These are phyloP conservation scores for Tanacetum coccineum DNA, from an alignment of 129 eudicot species.

Conservation along the genomic window DNA sequence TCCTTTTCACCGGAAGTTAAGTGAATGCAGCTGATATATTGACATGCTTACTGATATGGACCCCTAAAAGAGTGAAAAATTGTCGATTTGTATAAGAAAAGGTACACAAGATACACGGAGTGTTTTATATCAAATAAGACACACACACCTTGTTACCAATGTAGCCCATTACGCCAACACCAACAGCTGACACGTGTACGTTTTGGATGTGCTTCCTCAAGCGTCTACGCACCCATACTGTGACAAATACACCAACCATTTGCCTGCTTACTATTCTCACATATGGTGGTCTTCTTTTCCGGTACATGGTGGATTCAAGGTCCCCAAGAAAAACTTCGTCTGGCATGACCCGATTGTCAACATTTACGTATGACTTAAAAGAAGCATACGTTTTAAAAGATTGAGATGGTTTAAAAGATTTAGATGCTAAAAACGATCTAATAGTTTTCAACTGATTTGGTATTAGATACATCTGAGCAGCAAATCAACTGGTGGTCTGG, in stretches of 20 bases:
- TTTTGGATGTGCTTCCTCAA: too few species aligned
- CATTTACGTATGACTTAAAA: slow-evolving; percentile 41
- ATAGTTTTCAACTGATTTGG: slow-evolving; percentile 42
- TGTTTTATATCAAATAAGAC: too few species aligned
- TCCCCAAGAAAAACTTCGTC: slow-evolving; percentile 48
- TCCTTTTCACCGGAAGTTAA: too few species aligned
- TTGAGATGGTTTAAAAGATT: slow-evolving; percentile 28
- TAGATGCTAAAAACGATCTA: slow-evolving; percentile 45
- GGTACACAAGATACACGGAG: too few species aligned
- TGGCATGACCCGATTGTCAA: slow-evolving; percentile 38
- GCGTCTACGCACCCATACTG: too few species aligned
- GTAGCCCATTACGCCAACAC: too few species aligned
- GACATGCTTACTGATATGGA: too few species aligned
- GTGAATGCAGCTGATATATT: too few species aligned
- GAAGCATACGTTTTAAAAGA: slow-evolving; percentile 54
- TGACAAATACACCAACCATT: slow-evolving; percentile 90
- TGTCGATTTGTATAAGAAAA: too few species aligned
- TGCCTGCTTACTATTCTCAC: slow-evolving; percentile 95
- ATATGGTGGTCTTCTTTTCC: slow-evolving; percentile 70
- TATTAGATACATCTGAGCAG: slow-evolving; percentile 52
- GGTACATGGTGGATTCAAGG: slow-evolving; percentile 71
- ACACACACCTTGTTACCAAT: too few species aligned
- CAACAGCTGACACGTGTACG: too few species aligned
- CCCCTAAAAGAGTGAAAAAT: too few species aligned
- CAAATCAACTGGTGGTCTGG: slow-evolving; percentile 86